Conservation (phyloP, 495 filamentous ascomycete genomes). For the Aspergillus incahuasiensis region DNA sequence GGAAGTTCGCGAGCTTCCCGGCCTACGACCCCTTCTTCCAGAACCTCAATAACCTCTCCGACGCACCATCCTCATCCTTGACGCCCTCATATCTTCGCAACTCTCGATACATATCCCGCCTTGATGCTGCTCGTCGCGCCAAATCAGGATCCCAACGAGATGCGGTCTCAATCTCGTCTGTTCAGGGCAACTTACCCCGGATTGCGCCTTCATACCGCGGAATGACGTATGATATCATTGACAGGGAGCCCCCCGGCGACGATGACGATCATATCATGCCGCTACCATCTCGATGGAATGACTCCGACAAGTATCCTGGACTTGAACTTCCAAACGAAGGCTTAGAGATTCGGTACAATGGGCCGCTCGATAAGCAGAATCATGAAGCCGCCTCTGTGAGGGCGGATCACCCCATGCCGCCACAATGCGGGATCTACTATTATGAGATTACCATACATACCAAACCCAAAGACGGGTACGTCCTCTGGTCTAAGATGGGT, state of each 20-base stretch:
- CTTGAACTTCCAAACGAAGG: slow-evolving; percentile 74
- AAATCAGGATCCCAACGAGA: slow-evolving; percentile 52
- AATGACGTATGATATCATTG: slow-evolving; percentile 80
- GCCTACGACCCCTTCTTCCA: slow-evolving; percentile 29
- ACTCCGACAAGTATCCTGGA: slow-evolving; percentile 64
- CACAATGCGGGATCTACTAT: slow-evolving; percentile 91
- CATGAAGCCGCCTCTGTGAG: slow-evolving; percentile 83
- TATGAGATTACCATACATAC: slow-evolving; percentile 88
- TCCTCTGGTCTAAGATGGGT: slow-evolving; percentile 11
- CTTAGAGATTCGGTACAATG: slow-evolving; percentile 70
- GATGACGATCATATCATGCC: slow-evolving; percentile 56
- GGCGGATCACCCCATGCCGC: slow-evolving; percentile 86
- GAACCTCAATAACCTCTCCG: slow-evolving; percentile 22
- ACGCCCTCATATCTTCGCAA: slow-evolving; percentile 75
- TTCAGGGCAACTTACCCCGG: slow-evolving; percentile 59
- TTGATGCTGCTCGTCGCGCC: slow-evolving; percentile 64
- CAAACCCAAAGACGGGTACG: slow-evolving; percentile 83
- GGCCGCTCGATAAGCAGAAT: slow-evolving; percentile 58
- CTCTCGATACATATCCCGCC: slow-evolving; percentile 69
- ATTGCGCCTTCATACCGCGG: slow-evolving; percentile 73
- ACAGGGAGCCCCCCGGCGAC: slow-evolving; percentile 58
- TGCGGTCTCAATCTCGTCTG: slow-evolving; percentile 53
- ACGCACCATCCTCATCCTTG: slow-evolving; percentile 52
- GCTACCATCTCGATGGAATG: slow-evolving; percentile 80
- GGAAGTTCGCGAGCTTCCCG: slow-evolving; percentile 53